Base-by-base conservation (phyloP, 306 rosid genomes). In the Castanopsis chinensis region DNA sequence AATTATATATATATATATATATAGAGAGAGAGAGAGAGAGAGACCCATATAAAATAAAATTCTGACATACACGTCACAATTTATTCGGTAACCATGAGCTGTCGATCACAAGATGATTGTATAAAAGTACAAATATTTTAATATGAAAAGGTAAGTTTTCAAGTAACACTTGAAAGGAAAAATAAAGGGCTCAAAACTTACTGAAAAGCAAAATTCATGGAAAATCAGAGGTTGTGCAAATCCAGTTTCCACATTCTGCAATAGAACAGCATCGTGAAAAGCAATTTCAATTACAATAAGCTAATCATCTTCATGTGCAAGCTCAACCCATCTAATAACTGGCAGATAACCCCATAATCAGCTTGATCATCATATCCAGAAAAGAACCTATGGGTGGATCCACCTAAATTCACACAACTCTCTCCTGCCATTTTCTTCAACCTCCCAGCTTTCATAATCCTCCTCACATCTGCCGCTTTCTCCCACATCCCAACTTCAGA, bases 401-500 rank as follows among this genome's bases (percentile, higher is more conserved):
- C 97, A 25, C 92, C 94, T 61, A 89, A 72, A 80, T 90, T 97
- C 35, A 92, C 73, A 72, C 91, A 84, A 74, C 99, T 92, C 88
- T 90, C 95, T 75, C 98, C 97, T 1, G 97, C 96, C 83, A 82
- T 80, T 88, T 92, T 95, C 88, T 87, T 95, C 83, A 92, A 71
- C 28, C 96, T 79, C 75, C 87, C 83, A 52, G 87, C 90, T 85
- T 85, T 85, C 94, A 92, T 92, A 45, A 76, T 78, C 84, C 81
- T 90, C 78, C 99, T 88, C 71, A 87, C 84, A 51, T 83, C 87
- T 8, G 88, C 96, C 1, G 93, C 99, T 54, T 89, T 80, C 35
- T 95, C 93, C 99, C 99, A 95, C 97, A 84, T 87, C 70, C 99
- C 98, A 41, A 59, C 82, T 82, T 91, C 98, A 19, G 97, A 90